Base-by-base conservation (phyloP, 2,329 filamentous ascomycete species). In the Xylariaceae sp. region DNA sequence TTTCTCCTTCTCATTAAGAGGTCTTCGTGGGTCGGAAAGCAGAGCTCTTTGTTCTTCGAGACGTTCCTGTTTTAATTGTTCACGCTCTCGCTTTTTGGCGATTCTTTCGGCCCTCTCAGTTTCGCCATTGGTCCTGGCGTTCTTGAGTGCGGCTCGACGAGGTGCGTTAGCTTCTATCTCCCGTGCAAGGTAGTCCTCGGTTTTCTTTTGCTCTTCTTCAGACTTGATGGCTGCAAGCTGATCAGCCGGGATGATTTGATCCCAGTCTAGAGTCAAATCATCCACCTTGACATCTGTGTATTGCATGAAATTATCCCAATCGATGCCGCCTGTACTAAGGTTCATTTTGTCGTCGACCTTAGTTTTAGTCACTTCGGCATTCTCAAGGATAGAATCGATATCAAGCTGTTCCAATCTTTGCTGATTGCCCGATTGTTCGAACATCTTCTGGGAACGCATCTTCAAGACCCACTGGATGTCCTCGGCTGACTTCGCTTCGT, bases 221-320 rank as follows among this genome's bases (percentile, higher is more conserved):
- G 86, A 87, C 73, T 95, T 96, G 75, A 97, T 89, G 61, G 87
- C 87, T 13, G 92, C 92, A 15, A 99, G 82, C 69, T 96, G 87
- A 6, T 96, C 92, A 61, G 92, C 92, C 0, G 94, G 95, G 67
- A 99, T 97, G 68, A 99, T 99, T 66, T 97, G 89, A 69, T 99
- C 94, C 94, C 94, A 99, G 66, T 95, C 92, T 30, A 97, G 86
- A 65, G 79, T 77, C 53, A 85, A 78, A 54, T 86, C 82, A 60
- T 97, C 90, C 23, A 97, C 89, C 76, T 97, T 97, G 74, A 97
- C 93, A 73, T 99, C 94, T 1, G 94, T 97, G 70, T 96, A 96
- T 71, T 97, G 92, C 77, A 99, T 87, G 74, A 97, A 99, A 63
- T 96, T 96, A 72, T 97, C 93, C 77, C 94, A 86, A 66, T 86